These are phyloP conservation scores for Citrullus mucosospermus DNA, from an alignment of 306 rosid species.

Conservation along the genomic window DNA sequence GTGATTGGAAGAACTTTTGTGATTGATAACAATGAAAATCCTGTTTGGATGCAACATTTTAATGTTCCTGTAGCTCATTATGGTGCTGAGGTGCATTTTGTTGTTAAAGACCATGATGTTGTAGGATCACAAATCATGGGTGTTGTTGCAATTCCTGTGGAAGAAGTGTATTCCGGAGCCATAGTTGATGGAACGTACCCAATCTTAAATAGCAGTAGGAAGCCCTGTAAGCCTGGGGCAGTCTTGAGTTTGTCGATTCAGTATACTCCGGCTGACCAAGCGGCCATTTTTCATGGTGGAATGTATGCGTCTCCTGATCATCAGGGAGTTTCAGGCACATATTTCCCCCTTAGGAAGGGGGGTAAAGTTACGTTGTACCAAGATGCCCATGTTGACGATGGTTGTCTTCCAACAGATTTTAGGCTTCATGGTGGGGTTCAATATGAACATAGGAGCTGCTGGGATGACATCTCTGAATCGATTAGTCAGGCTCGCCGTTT, in stretches of 20 bases:
- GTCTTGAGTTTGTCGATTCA: conserved; percentile 54
- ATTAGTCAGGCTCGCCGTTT: conserved; percentile 53
- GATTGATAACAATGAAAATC: conserved; percentile 52
- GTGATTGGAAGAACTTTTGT: conserved; percentile 79
- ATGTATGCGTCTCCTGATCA: conserved; percentile 30
- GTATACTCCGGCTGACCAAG: conserved; percentile 36
- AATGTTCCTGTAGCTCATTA: conserved; percentile 64
- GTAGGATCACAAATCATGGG: conserved; percentile 75
- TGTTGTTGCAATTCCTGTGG: conserved; percentile 59
- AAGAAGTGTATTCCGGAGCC: conserved; percentile 22
- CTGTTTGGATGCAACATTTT: conserved; percentile 75
- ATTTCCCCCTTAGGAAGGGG: conserved; percentile 71
- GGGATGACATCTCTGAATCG: conserved; percentile 65
- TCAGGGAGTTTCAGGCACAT: conserved; percentile 56
- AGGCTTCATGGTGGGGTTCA: conserved; percentile 27
- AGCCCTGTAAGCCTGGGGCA: conserved; percentile 51
- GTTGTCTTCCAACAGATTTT: conserved; percentile 34
- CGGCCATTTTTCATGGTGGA: conserved; percentile 28
- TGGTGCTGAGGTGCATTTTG: conserved; percentile 65
- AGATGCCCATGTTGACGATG: conserved; percentile 65
- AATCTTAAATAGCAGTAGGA: conserved; percentile 35
- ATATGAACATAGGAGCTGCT: conserved; percentile 48
- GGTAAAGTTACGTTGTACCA: conserved; percentile 73
- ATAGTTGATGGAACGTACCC: conserved; percentile 58
- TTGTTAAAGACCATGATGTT: conserved; percentile 57